These are phyloP conservation scores for Candida krabiensis DNA, from an alignment of 805 yeast species.

Conservation along the genomic window DNA sequence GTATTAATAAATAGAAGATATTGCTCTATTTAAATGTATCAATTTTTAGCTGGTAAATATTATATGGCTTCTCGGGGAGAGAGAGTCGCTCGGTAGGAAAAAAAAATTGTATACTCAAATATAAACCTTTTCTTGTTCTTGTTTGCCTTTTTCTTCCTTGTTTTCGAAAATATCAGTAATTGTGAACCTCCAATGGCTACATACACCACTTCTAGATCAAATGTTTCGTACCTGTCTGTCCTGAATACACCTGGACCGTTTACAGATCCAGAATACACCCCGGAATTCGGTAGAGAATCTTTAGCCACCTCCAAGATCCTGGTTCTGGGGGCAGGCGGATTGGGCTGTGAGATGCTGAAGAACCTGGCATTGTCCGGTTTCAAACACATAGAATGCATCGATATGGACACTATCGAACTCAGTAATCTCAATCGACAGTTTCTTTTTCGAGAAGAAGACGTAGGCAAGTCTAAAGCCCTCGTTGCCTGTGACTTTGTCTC, in stretches of 20 bases:
- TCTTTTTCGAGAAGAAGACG: constrained; percentile 57
- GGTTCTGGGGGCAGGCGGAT: constrained; percentile 79
- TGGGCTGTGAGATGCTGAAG: constrained; percentile 80
- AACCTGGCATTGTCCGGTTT: constrained; percentile 72
- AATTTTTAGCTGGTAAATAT: too few species aligned
- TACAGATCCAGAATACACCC: constrained; percentile 32
- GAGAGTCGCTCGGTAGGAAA: too few species aligned
- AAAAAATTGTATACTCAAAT: too few species aligned
- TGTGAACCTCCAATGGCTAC: too few species aligned
- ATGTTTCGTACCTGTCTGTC: constrained; percentile 6
- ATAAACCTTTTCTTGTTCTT: too few species aligned
- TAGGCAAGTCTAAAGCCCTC: constrained; percentile 65
- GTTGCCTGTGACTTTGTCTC: constrained; percentile 62
- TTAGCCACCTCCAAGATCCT: constrained; percentile 29
- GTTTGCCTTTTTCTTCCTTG: too few species aligned
- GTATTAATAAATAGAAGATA: too few species aligned
- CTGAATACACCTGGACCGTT: constrained; percentile 28
- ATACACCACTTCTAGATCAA: too few species aligned
- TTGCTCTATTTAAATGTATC: too few species aligned
- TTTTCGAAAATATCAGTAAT: too few species aligned
- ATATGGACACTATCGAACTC: constrained; percentile 82
- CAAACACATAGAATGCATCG: constrained; percentile 62
- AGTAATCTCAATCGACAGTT: constrained; percentile 77
- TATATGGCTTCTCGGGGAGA: too few species aligned
- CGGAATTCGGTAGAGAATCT: constrained; percentile 19